phyloP scores from a whole-genome alignment of 176 grass and related monocot genomes.

The Cymbopogon citratus region DNA sequence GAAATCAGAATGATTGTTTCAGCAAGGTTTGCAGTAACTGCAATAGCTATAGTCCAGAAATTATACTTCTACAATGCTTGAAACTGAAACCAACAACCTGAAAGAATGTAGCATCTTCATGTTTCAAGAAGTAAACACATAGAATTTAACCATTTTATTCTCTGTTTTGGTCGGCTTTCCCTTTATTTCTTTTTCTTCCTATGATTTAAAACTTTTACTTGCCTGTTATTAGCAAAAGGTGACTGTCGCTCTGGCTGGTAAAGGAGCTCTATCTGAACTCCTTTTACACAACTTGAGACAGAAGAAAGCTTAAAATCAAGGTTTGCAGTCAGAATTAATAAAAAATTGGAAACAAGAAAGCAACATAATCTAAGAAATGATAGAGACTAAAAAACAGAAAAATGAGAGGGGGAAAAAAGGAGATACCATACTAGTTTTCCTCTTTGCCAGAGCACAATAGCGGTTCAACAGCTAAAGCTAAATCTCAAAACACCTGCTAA shows the following conservation, averaged over 20 bases:
- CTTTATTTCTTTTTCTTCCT: conserved; percentile 30
- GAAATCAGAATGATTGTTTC: conserved; percentile 10
- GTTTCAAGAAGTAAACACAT: conserved; percentile 32
- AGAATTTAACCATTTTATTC: neutral
- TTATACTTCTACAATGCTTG: neutral
- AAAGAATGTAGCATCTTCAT: neutral
- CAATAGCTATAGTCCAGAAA: neutral
- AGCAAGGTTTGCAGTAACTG: neutral
- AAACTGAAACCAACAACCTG: neutral
- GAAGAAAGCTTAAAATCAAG: conserved; percentile 42
- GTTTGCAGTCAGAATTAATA: conserved; percentile 16
- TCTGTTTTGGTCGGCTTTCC: conserved; percentile 22
- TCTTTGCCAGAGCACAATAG: neutral
- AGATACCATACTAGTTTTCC: neutral
- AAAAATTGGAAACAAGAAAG: conserved; percentile 19
- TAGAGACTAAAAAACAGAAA: neutral
- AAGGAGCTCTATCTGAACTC: conserved; percentile 57
- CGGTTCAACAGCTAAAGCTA: neutral
- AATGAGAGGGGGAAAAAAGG: neutral
- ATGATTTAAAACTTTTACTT: conserved; percentile 35
- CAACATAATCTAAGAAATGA: neutral
- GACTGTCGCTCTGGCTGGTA: conserved; percentile 24
- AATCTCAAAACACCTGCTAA: conserved; percentile 13
- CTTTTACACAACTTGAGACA: conserved; percentile 47
- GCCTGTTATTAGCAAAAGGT: conserved; percentile 27